Percentiles rank a stretch among this genome's conserved stretches.
Evolutionary conservation across 2,329 filamentous ascomycete species (phyloP).

Genomic region (Colletotrichum sp.): DNA sequence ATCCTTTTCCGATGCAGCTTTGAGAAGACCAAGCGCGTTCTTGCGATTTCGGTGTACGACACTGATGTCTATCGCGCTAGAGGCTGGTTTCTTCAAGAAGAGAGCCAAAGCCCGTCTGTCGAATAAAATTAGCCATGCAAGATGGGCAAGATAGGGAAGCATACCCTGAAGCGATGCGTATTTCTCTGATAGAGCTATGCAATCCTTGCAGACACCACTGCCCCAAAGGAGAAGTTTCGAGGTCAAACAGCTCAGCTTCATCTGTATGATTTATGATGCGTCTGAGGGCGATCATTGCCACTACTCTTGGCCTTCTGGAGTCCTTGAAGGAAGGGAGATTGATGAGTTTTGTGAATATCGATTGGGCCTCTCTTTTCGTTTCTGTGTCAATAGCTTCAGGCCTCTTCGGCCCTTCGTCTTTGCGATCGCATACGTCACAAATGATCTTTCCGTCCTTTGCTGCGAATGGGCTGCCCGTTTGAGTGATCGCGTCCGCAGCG

Average conservation of each 20-base stretch:
- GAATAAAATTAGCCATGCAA: slow-evolving; percentile 21
- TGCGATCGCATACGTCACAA: background rate
- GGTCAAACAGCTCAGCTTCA: slow-evolving; percentile 63
- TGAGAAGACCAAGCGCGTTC: slow-evolving; percentile 73
- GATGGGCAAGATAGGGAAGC: slow-evolving; percentile 24
- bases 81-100: slow-evolving; percentile 60
- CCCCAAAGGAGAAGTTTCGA: slow-evolving; percentile 72
- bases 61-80: slow-evolving; percentile 37
- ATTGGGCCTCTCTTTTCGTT: slow-evolving; percentile 43
- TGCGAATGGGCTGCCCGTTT: background rate
- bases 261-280: slow-evolving; percentile 72
- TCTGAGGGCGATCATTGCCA: slow-evolving; percentile 74
- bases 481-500: slow-evolving; percentile 49
- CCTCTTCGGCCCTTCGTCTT: background rate
- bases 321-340: slow-evolving; percentile 50
- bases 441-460: background rate
- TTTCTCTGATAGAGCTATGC: slow-evolving; percentile 82
- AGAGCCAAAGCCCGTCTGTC: slow-evolving; percentile 65
- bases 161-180: slow-evolving; percentile 81
- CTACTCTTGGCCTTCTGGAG: slow-evolving; percentile 67
- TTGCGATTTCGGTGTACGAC: slow-evolving; percentile 69
- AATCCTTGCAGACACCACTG: slow-evolving; percentile 84
- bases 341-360: slow-evolving; percentile 52
- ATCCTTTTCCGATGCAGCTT: slow-evolving; percentile 73
- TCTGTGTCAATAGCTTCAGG: background rate